Percentiles rank a stretch among this genome's conserved stretches.
phyloP scores from a whole-genome alignment of 805 yeast species.

The Wickerhamomyces queroliae region DNA sequence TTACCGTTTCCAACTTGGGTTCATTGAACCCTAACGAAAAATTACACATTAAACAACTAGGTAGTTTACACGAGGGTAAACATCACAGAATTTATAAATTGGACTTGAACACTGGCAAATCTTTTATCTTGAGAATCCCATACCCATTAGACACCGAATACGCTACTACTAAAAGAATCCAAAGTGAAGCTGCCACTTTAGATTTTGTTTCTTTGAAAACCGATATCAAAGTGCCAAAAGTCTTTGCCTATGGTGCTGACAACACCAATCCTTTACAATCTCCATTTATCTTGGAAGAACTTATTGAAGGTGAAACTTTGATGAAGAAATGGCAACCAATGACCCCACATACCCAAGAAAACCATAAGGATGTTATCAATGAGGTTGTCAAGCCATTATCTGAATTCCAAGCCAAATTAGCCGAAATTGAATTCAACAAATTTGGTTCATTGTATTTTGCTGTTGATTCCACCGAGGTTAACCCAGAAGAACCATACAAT shows the following conservation, averaged over 20 bases:
- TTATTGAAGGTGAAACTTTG: constrained; percentile 68
- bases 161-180: constrained; percentile 60
- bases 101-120: constrained; percentile 52
- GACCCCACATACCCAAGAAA: constrained; percentile 48
- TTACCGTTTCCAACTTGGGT: constrained; percentile 37
- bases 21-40: constrained; percentile 35
- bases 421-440: constrained; percentile 55
- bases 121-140: constrained; percentile 78
- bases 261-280: constrained; percentile 56
- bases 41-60: constrained; percentile 58
- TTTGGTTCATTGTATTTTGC: constrained; percentile 82
- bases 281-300: constrained; percentile 81
- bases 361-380: constrained; percentile 44
- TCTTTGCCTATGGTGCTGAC: constrained; percentile 58
- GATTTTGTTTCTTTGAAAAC: constrained; percentile 70
- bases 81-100: constrained; percentile 85
- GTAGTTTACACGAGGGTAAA: constrained; percentile 89
- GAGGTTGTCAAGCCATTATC: constrained; percentile 68
- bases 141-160: constrained; percentile 67
- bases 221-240: constrained; percentile 67
- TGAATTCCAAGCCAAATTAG: constrained; percentile 52
- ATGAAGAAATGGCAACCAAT: constrained; percentile 93
- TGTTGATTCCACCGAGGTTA: constrained; percentile 48
- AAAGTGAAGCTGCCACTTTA: constrained; percentile 90
- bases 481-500: constrained; percentile 39